Evolutionary conservation across 2,329 filamentous ascomycete genomes (phyloP), one percentile per base, ranked within the genome.

Genomic region (Fusarium austroafricanum): DNA sequence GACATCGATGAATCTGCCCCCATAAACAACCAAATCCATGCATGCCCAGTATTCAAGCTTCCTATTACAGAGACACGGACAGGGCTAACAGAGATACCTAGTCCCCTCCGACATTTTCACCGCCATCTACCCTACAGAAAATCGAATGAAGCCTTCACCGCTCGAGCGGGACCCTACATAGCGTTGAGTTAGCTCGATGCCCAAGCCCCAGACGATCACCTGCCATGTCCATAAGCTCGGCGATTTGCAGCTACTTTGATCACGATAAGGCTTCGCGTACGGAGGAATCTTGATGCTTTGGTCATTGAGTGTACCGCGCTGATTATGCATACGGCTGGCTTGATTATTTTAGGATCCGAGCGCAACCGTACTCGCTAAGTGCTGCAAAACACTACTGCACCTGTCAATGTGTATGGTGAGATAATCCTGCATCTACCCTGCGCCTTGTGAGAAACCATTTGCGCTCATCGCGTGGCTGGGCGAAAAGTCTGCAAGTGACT

Each of bases 41-140:
- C 52, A 52, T 23, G 52, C 10, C 60, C 51, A 57, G 59, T 47
- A 38, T 38, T 21, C 38, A 46, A 49, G 31, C 51, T 21, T 51
- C 37, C 45, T 60, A 43, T 65, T 64, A 50, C 68, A 57, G 37
- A 43, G 62, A 55, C 50, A 72, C 49, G 55, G 47, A 44, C 51
- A 31, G n/a, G 28, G 37, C 33, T 39, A 46, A 40, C 44, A 50
- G n/a, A 17, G 43, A 54, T 35, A 58, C 56, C 47, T 50, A 57
- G 38, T 33, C 38, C 33, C 47, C 57, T 61, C 53, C 60, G 39
- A 65, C 51, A 51, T 52, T 69, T 51, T 73, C 71, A 73, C 71
- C 71, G 64, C 71, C 49, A 49, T 44, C 69, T 73, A 74, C 72
- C 72, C 71, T 74, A 72, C 51, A 73, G 55, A 44, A 44, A 29